Conservation (phyloP, 2,329 filamentous ascomycete genomes). For the Aureobasidium sp. region DNA sequence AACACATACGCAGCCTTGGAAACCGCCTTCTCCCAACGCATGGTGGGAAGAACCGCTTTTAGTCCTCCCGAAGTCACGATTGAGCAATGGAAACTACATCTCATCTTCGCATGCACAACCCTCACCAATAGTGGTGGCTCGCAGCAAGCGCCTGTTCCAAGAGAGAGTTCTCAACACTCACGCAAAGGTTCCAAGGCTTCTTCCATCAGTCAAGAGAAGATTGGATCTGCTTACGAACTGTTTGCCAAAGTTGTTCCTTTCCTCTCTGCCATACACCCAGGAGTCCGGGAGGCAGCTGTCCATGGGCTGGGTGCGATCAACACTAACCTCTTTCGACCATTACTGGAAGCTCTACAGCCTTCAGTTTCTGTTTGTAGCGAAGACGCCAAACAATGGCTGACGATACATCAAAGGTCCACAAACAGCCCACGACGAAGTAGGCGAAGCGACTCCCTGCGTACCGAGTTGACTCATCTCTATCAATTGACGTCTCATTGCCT, state of each 20-base stretch:
- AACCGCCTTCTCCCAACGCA: slow-evolving; percentile 37
- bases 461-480: slow-evolving; percentile 93
- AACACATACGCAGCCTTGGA: slow-evolving; percentile 51
- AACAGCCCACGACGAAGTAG: slow-evolving; percentile 75
- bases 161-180: slow-evolving; percentile 60
- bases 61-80: slow-evolving; percentile 68
- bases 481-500: slow-evolving; percentile 88
- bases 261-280: slow-evolving; percentile 67
- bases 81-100: slow-evolving; percentile 96
- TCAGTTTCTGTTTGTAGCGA: slow-evolving; percentile 81
- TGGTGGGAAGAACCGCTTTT: slow-evolving; percentile 14
- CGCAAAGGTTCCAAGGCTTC: slow-evolving; percentile 71
- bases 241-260: slow-evolving; percentile 90
- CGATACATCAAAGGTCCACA: slow-evolving; percentile 67
- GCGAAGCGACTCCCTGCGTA: slow-evolving; percentile 78
- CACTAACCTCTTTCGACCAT: slow-evolving; percentile 79
- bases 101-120: slow-evolving; percentile 95
- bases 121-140: slow-evolving; percentile 64
- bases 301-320: slow-evolving; percentile 91
- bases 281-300: slow-evolving; percentile 84
- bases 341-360: slow-evolving; percentile 83
- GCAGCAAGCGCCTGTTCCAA: slow-evolving; percentile 42
- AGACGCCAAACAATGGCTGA: slow-evolving; percentile 73
- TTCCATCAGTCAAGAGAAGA: slow-evolving; percentile 62
- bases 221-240: slow-evolving; percentile 77